Evolutionary conservation across 371 early-diverging fungal species (phyloP), one percentile per base, ranked within the genome.

Genomic region (Globomyces sp.): DNA sequence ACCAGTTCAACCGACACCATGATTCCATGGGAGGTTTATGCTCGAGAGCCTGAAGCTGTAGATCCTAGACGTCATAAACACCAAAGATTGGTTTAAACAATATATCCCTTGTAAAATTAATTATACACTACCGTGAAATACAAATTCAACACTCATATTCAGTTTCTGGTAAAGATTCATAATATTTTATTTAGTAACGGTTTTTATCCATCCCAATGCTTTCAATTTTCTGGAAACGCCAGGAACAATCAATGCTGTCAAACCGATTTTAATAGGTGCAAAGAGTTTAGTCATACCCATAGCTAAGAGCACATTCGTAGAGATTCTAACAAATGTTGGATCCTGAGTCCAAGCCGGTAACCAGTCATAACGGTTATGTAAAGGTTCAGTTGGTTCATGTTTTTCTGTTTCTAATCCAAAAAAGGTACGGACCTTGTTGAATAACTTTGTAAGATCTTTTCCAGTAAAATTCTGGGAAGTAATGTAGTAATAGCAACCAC

Each of bases 241-340:
- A 41, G 58, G 58, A 2, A 40, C 40, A 10, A 58, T 6, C 4
- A 44, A 34, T 1, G 58, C 58, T n/a, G 58, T 58, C 2, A 58
- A 43, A 4, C 44, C 58, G 13, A 76, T 24, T 65, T 80, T 80
- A 66, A 80, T 59, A 2, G 80, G 80, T 39, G 75, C 8, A 59
- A 80, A 80, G 55, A 80, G 68, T 63, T 80, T 80, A 39, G 77
- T 77, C 80, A 80, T 77, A 53, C 68, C 77, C 77, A 80, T 72
- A 1, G 80, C 80, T 9, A 80, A 67, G 61, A 80, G 57, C 8
- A 75, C 64, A 62, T 71, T 80, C 9, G 74, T 75, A 50, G 58
- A 64, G 24, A 70, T 44, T 10, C 62, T 68, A 46, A 69, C 46
- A 6, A 74, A 63, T 41, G 63, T 41, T 8, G 73, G 74, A 40